These are phyloP conservation scores for Tausonia pullulans DNA, from an alignment of 1,284 basidiomycete genomes.

Conservation along the genomic window DNA sequence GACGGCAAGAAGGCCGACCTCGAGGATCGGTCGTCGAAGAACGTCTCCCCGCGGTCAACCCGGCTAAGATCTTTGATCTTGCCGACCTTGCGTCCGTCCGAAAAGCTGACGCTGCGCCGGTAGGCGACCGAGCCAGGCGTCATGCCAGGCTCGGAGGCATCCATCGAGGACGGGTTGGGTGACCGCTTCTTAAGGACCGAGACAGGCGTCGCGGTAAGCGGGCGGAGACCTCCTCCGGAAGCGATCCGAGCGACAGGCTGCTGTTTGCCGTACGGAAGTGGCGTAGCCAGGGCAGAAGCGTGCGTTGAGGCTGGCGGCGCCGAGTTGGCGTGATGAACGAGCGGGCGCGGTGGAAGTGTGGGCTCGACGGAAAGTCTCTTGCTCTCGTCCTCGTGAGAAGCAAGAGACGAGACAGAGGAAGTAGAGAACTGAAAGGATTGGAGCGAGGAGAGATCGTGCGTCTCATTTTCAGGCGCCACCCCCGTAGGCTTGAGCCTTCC, in stretches of 20 bases:
- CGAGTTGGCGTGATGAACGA: conserved; percentile 12
- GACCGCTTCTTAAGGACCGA: conserved; percentile 33
- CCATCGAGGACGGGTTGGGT: not conserved
- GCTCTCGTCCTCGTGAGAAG: too few species aligned
- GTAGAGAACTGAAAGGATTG: conserved; percentile 14
- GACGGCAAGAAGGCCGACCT: conserved; percentile 44
- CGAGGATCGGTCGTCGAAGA: conserved; percentile 18
- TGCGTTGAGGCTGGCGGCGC: conserved; percentile 7
- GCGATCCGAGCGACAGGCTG: not conserved
- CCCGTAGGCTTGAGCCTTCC: too few species aligned
- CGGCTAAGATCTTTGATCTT: conserved; percentile 54
- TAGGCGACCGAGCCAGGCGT: conserved; percentile 28
- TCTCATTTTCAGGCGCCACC: not conserved
- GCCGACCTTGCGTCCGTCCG: conserved; percentile 74
- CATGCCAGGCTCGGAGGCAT: not conserved
- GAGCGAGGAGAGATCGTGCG: not conserved
- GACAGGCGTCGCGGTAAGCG: conserved; percentile 25
- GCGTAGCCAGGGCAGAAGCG: not conserved
- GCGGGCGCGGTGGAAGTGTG: conserved; percentile 1
- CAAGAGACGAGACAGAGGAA: not conserved
- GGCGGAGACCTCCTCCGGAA: conserved; percentile 10
- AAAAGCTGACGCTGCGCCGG: conserved; percentile 83
- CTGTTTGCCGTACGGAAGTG: not conserved
- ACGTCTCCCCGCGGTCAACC: conserved; percentile 18
- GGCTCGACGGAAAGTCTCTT: not conserved